Evolutionary conservation across 805 yeast species (phyloP).

Genomic region (Kluyveromyces siamensis): DNA sequence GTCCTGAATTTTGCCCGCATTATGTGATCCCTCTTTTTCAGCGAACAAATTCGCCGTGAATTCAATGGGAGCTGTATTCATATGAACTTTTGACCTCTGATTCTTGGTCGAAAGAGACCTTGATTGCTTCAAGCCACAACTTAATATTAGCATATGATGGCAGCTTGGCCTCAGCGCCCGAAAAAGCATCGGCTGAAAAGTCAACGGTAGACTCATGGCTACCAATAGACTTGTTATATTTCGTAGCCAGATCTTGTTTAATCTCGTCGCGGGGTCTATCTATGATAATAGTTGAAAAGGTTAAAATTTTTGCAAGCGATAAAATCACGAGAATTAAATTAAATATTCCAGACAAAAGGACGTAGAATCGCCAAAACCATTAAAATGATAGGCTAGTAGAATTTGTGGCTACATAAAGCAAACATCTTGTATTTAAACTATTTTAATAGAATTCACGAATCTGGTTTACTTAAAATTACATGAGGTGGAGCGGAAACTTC

Average conservation of each 20-base stretch:
- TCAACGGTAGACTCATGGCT: background rate
- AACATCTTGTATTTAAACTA: no score
- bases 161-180: background rate
- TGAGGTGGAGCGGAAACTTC: background rate
- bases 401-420: no score
- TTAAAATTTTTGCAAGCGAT: background rate
- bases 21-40: constrained; percentile 5
- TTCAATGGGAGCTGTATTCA: constrained; percentile 32
- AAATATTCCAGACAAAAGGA: no score
- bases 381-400: background rate
- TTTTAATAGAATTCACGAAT: no score
- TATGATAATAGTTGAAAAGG: background rate
- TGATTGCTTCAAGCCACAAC: background rate
- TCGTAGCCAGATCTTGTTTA: background rate
- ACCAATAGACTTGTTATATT: background rate
- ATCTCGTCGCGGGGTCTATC: background rate
- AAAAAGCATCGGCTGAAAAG: background rate
- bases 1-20: constrained; percentile 8
- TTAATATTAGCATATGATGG: background rate
- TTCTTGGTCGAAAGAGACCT: background rate
- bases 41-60: constrained; percentile 28
- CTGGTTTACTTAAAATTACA: background rate
- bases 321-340: background rate
- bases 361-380: background rate
- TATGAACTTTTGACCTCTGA: constrained; percentile 6